Percentiles rank a stretch among this genome's conserved stretches.
These are phyloP conservation scores for Lichtheimia ramosa DNA, from an alignment of 371 early-diverging fungal genomes.

Conservation along the genomic window DNA sequence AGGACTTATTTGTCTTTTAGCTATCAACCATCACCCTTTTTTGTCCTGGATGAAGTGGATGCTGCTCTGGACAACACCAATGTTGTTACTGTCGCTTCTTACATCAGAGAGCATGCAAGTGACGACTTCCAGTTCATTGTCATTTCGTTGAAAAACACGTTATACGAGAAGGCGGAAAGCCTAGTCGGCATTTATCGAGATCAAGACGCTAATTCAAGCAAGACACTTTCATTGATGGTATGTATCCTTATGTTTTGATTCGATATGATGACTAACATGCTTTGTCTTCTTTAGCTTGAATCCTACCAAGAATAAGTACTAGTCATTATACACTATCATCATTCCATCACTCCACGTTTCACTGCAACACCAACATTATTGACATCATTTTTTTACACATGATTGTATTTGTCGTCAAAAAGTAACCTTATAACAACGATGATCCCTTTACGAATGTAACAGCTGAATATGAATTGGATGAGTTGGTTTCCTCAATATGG, in stretches of 20 bases:
- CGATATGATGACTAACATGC: background rate
- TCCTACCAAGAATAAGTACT: background rate
- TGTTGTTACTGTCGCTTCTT: constrained; percentile 89
- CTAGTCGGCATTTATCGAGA: constrained; percentile 98
- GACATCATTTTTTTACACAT: no score
- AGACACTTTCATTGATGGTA: constrained; percentile 80
- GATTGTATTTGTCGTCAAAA: no score
- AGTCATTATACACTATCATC: background rate
- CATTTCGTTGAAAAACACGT: constrained; percentile 93
- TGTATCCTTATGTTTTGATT: background rate
- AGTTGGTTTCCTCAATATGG: background rate
- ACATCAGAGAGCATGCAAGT: constrained; percentile 71
- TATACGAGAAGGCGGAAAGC: constrained; percentile 94
- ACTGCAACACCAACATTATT: no score
- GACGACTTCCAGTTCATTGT: constrained; percentile 94
- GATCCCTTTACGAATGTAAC: background rate
- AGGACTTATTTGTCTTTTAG: constrained; percentile 21
- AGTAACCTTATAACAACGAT: no score
- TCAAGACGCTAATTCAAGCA: constrained; percentile 81
- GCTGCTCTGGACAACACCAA: constrained; percentile 99
- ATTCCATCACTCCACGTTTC: no score
- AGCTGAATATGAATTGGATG: background rate
- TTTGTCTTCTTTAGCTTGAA: background rate
- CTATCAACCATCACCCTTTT: constrained; percentile 97
- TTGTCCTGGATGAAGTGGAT: constrained; percentile 99